Evolutionary conservation across 805 yeast genomes (phyloP), one percentile per base, ranked within the genome.

Genomic region (Cyberlindnera xishuangbannaensis): DNA sequence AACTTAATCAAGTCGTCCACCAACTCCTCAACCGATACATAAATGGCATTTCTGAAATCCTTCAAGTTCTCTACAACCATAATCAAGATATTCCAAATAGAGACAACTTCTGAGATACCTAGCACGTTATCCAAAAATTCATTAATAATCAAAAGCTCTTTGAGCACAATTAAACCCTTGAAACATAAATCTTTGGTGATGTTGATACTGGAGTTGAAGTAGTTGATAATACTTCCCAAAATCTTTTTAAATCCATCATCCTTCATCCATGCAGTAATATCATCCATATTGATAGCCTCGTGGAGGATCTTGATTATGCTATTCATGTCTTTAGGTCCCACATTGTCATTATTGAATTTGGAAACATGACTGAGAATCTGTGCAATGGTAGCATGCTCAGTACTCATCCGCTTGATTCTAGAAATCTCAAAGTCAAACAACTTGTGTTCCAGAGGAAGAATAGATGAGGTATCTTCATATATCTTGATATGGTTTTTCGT

Each of bases 41-140:
- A 51, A 6, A 52, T 41, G 7, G 50, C 44, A 33, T 46, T 51
- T 24, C 43, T 41, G 31, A 40, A 45, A 17, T 37, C 41, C 16
- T 39, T 49, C 33, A 52, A 30, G 16, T 51, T 45, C 30, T 48
- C 55, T 15, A 49, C 46, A 23, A 52, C 37, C 47, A 51, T 38
- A 0, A 39, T 23, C 25, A 48, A 22, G 18, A 52, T 42, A 17
- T 31, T 38, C 53, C 52, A 51, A 8, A 49, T 33, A 5, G 36
- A 26, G 4, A 37, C 13, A 9, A 28, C 23, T 10, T 45, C 40
- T 4, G 36, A 25, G 5, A 38, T 7, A 5, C 33, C 20, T 14
- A 48, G 19, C 2, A 40, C 13, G 4, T 25, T 24, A 3, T 35
- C 42, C 6, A 49, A 17, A 15, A 33, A 35, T 9, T 42, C 41